A percentile compares a stretch with the other conserved stretches of the same genome.
These are phyloP conservation scores for Candida stauntonica DNA, from an alignment of 805 yeast species.

Conservation along the genomic window DNA sequence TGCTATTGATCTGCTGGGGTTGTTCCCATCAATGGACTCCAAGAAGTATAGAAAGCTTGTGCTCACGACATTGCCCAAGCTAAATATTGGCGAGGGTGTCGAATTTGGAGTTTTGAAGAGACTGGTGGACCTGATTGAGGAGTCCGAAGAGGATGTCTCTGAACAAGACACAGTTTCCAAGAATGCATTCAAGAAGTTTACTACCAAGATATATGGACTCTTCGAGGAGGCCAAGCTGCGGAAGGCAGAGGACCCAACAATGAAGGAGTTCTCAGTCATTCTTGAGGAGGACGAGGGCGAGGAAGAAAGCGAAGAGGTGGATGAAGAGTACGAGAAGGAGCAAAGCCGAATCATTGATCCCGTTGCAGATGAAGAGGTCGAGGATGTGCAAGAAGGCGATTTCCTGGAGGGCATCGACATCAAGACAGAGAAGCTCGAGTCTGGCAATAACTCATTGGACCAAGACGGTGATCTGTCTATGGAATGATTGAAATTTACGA, in stretches of 20 bases:
- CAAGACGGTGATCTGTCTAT: conserved; percentile 21
- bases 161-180: conserved; percentile 30
- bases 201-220: conserved; percentile 18
- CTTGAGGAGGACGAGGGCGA: conserved; percentile 22
- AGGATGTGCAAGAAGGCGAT: conserved; percentile 6
- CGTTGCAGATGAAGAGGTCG: conserved; percentile 4
- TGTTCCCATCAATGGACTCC: conserved; percentile 42
- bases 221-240: conserved; percentile 20
- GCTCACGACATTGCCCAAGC: conserved; percentile 44
- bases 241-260: conserved; percentile 19
- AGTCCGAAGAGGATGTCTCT: conserved; percentile 28
- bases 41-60: conserved; percentile 52
- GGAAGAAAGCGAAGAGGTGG: conserved; percentile 23
- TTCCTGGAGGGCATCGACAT: conserved; percentile 1
- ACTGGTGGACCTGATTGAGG: conserved; percentile 26
- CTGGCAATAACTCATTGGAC: conserved; percentile 8
- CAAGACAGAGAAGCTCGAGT: not conserved
- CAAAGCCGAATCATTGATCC: conserved; percentile 14
- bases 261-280: conserved; percentile 26
- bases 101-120: conserved; percentile 25
- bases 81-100: conserved; percentile 37
- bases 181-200: conserved; percentile 33
- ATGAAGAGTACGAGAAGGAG: conserved; percentile 20
- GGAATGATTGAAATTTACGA: conserved; percentile 17
- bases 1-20: conserved; percentile 48